phyloP scores from a whole-genome alignment of 495 filamentous ascomycete species.

The Penicillium coffeae region DNA sequence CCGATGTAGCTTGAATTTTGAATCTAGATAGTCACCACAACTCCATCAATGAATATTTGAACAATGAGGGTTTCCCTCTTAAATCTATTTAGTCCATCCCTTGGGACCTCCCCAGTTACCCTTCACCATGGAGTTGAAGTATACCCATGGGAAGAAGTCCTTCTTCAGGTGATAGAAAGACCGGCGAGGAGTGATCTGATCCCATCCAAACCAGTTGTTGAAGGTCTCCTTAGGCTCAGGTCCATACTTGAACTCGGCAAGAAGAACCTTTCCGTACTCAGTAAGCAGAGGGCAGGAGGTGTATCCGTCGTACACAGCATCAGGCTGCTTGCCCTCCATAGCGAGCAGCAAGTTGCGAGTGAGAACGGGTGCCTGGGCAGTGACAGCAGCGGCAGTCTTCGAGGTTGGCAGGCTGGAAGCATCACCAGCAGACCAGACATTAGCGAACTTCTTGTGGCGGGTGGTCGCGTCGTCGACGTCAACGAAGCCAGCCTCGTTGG shows the following conservation, averaged over 20 bases:
- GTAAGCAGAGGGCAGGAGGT: slow-evolving; percentile 66
- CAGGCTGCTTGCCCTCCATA: slow-evolving; percentile 52
- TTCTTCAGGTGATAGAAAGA: slow-evolving; percentile 66
- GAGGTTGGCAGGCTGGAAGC: slow-evolving; percentile 63
- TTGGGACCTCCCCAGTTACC: slow-evolving; percentile 61
- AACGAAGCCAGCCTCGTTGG: slow-evolving; percentile 59
- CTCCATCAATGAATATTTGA: too few relatives aligned
- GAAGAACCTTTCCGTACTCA: slow-evolving; percentile 62
- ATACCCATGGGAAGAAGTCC: slow-evolving; percentile 69
- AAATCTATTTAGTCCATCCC: slow-evolving; percentile 37
- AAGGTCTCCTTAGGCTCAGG: slow-evolving; percentile 69
- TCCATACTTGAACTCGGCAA: slow-evolving; percentile 73
- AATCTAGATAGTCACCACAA: too few relatives aligned
- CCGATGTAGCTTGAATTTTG: too few relatives aligned
- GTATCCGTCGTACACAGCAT: slow-evolving; percentile 60
- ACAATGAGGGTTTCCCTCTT: too few relatives aligned
- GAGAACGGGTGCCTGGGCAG: slow-evolving; percentile 57
- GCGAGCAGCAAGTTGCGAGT: slow-evolving; percentile 51
- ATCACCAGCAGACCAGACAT: slow-evolving; percentile 68
- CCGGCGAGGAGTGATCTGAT: slow-evolving; percentile 52
- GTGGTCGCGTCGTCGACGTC: slow-evolving; percentile 59
- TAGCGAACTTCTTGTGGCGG: slow-evolving; percentile 58
- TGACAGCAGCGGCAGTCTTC: slow-evolving; percentile 67
- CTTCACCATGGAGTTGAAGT: slow-evolving; percentile 55
- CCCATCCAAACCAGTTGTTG: slow-evolving; percentile 49